phyloP scores from a whole-genome alignment of 23 red algal genomes.

The Gracilaria domingensis region DNA sequence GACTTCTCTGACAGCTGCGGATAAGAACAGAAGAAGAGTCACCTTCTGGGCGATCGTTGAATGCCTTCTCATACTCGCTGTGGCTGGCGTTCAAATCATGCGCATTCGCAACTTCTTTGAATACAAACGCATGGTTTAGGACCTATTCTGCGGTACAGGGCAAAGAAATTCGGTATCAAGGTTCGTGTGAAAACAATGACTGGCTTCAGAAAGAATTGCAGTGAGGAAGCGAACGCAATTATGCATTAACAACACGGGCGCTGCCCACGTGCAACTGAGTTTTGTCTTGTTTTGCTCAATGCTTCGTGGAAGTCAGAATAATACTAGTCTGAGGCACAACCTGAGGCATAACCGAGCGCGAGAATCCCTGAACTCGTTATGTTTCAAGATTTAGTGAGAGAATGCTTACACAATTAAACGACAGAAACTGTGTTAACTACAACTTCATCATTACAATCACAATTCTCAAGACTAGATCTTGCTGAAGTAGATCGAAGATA shows the following conservation, averaged over 20 bases:
- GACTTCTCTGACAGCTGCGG: constrained; percentile 45
- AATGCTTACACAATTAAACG: background rate
- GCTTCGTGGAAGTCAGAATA: background rate
- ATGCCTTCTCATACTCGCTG: constrained; percentile 71
- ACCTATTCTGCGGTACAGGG: background rate
- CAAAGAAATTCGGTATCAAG: background rate
- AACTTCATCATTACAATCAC: background rate
- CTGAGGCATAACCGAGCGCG: too few relatives aligned
- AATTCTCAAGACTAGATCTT: background rate
- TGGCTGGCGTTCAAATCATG: constrained; percentile 81
- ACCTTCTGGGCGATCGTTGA: constrained; percentile 81
- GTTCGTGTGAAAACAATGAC: background rate
- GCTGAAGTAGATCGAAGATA: too few relatives aligned
- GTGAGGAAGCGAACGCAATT: background rate
- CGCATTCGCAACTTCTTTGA: constrained; percentile 91
- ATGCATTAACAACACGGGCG: background rate
- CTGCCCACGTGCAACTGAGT: background rate
- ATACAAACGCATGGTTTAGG: constrained; percentile 79
- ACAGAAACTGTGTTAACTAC: background rate
- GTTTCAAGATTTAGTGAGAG: background rate
- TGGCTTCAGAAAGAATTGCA: background rate
- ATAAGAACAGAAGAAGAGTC: constrained; percentile 79
- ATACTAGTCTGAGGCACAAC: background rate
- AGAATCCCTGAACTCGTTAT: background rate
- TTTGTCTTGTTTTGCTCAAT: background rate